Percentiles rank a stretch among this genome's conserved stretches.
These are phyloP conservation scores for Erysimum cheiranthoides DNA, from an alignment of 345 rosid genomes.

Conservation along the genomic window DNA sequence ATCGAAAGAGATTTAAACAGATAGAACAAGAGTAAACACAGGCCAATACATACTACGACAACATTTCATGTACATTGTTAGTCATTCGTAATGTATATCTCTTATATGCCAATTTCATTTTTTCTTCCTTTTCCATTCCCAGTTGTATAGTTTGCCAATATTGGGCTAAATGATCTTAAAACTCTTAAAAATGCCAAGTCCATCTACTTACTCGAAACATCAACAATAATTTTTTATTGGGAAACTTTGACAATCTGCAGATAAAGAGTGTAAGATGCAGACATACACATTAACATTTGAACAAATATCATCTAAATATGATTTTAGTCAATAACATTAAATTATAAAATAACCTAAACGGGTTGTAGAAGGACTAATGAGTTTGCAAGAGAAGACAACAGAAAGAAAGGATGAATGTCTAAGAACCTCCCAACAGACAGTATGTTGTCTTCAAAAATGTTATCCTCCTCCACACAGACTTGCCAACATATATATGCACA, in stretches of 20 bases:
- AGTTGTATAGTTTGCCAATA: constrained; percentile 1
- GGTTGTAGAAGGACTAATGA: constrained; percentile 5
- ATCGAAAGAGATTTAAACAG: constrained; percentile 19
- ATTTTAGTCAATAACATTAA: not conserved
- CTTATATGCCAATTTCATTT: constrained; percentile 1
- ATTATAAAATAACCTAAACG: constrained; percentile 8
- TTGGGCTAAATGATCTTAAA: not conserved
- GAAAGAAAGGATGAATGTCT: constrained; percentile 17
- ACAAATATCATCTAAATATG: constrained; percentile 19
- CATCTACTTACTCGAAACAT: not conserved
- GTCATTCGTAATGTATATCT: constrained; percentile 26
- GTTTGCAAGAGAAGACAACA: constrained; percentile 31
- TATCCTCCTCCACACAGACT: constrained; percentile 19
- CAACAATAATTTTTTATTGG: not conserved
- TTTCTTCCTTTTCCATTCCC: not conserved
- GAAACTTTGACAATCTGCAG: not conserved
- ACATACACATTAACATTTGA: constrained; percentile 6
- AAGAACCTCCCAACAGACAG: constrained; percentile 27
- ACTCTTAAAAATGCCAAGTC: not conserved
- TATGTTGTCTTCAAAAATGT: constrained; percentile 35
- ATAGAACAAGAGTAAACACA: constrained; percentile 23
- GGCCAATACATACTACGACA: constrained; percentile 23
- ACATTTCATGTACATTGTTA: constrained; percentile 37
- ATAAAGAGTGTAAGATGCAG: constrained; percentile 22
- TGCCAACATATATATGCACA: constrained; percentile 27